Base-by-base conservation (phyloP, 768 basidiomycete genomes). In the Auricularia sp. region DNA sequence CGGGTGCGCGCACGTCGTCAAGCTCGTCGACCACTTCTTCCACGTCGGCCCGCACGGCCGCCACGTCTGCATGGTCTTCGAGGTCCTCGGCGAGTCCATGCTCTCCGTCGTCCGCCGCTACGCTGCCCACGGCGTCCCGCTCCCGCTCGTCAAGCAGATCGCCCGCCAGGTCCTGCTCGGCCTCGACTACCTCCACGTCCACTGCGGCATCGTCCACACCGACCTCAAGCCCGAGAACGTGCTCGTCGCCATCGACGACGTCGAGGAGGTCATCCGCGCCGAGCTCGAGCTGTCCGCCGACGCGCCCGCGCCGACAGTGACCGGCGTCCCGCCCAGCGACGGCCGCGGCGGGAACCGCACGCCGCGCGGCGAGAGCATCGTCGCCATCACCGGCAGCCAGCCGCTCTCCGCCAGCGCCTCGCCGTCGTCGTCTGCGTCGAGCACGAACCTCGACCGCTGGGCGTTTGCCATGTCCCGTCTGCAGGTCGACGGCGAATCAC, bases 31-130 rank as follows among this genome's bases (percentile, higher is more conserved):
- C 78, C 94, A 98, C 74, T 99, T 99, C 76, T 84, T 88, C 34
- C 97, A 98, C 77, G 90, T 90, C 67, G 97, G 97, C 1, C 94
- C 94, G 10, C 97, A 99, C 74, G 97, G 97, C 44, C 88, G 85
- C 16, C 97, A 99, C 76, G 91, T 99, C 69, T 98, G 97, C 82
- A 98, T 99, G 97, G 94, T 97, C 14, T 98, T 98, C 72, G 97
- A 99, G 75, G 97, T 98, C 33, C 84, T 99, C 8, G 97, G 96
- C 66, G 96, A 99, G 77, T 98, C 96, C 74, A 80, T 99, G 2
- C 84, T 98, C 2, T 94, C 90, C 3, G 84, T 99, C 70, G 97
- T 98, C 83, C 98, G 97, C 77, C 85, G 96, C 11, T 94, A 98
- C 78, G 95, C 98, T 80, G 94, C 94, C 78, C 94, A 96, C 71